These are phyloP conservation scores for Hygrocybe coccinea DNA, from an alignment of 768 basidiomycete species.

Conservation along the genomic window DNA sequence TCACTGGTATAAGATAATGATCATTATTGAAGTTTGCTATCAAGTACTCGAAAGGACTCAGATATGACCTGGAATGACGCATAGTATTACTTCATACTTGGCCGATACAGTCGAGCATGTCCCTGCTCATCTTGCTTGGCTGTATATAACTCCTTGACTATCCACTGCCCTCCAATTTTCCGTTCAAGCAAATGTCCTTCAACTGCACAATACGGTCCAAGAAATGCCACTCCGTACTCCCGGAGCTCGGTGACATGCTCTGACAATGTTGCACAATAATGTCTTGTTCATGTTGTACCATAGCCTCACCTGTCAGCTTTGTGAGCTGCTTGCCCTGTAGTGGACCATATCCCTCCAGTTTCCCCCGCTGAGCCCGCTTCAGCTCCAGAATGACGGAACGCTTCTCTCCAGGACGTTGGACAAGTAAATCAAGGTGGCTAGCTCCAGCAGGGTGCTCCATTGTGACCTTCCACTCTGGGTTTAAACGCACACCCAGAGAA, in stretches of 20 bases:
- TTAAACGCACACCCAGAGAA: not conserved
- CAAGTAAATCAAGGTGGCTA: not conserved
- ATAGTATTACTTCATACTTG: no score
- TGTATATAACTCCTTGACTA: not conserved
- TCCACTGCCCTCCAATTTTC: not conserved
- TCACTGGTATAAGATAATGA: no score
- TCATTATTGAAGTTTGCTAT: no score
- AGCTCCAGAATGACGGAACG: not conserved
- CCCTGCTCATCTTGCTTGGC: not conserved
- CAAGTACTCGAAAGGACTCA: no score
- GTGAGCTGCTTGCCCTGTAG: not conserved
- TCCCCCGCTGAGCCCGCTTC: not conserved
- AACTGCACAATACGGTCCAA: constrained; percentile 1
- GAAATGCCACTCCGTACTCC: not conserved
- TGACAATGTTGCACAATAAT: not conserved
- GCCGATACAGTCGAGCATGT: not conserved
- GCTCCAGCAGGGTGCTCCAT: not conserved
- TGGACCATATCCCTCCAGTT: not conserved
- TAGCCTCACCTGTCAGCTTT: not conserved
- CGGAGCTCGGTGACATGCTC: not conserved
- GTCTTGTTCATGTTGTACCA: not conserved
- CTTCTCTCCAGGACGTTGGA: not conserved
- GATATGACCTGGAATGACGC: no score
- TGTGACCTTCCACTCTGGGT: not conserved
- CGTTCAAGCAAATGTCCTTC: not conserved